These are phyloP conservation scores for Bruguiera hainesii DNA, from an alignment of 441 rosid species.

Conservation along the genomic window DNA sequence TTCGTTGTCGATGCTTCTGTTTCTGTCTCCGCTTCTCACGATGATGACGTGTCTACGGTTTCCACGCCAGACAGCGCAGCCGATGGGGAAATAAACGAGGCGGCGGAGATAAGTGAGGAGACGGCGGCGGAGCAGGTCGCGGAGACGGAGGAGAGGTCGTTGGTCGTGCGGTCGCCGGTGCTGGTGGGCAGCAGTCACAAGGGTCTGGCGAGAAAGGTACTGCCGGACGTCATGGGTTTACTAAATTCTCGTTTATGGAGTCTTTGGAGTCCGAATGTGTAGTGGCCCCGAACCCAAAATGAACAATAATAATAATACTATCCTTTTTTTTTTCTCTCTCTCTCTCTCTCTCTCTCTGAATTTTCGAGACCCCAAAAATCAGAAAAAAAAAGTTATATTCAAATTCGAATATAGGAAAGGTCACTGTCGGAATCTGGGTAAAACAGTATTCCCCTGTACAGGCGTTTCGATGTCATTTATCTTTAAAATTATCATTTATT, in stretches of 20 bases:
- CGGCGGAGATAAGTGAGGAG: slow-evolving; percentile 4
- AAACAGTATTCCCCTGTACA: too few relatives aligned
- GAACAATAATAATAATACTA: background rate
- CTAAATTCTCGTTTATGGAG: slow-evolving; percentile 81
- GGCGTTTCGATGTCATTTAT: too few relatives aligned
- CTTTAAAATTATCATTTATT: too few relatives aligned
- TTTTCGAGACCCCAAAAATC: slow-evolving; percentile 11
- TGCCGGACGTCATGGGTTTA: slow-evolving; percentile 88
- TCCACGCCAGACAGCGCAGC: slow-evolving; percentile 17
- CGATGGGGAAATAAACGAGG: slow-evolving; percentile 22
- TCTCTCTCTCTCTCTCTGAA: background rate
- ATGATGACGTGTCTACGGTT: slow-evolving; percentile 25
- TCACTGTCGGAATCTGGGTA: too few relatives aligned
- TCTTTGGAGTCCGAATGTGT: slow-evolving; percentile 87
- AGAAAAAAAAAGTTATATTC: background rate
- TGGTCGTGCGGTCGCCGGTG: slow-evolving; percentile 16
- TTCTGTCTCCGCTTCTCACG: background rate
- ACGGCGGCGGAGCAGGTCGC: background rate
- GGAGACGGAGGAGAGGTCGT: slow-evolving; percentile 15
- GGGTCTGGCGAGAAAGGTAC: slow-evolving; percentile 83
- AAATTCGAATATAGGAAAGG: too few relatives aligned
- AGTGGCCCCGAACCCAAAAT: slow-evolving; percentile 17
- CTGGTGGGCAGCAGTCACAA: slow-evolving; percentile 37
- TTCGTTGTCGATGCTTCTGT: background rate
- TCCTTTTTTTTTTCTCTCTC: background rate